Conservation (phyloP, 768 basidiomycete species). For the Boletus subcaerulescens region DNA sequence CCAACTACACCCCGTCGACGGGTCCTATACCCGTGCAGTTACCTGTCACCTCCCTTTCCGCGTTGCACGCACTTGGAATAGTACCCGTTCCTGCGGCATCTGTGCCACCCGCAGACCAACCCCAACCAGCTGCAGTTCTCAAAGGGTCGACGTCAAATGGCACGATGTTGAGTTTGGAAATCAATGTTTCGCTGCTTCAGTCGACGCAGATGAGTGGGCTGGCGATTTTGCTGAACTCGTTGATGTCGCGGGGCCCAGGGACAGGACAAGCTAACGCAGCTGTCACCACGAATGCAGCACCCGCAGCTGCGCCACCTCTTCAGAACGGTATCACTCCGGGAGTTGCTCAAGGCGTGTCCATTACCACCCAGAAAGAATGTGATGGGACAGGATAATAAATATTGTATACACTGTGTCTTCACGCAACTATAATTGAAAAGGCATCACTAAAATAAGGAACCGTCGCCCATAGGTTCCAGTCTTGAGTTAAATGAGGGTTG, state of each 20-base stretch:
- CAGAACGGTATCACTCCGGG: conserved; percentile 16
- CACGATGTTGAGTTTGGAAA: conserved; percentile 69
- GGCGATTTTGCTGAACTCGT: conserved; percentile 65
- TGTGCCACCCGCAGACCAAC: conserved; percentile 50
- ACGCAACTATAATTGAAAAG: too few relatives aligned
- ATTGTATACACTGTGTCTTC: neutral
- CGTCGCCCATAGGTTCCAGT: too few relatives aligned
- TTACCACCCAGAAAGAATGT: conserved; percentile 17
- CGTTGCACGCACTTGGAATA: conserved; percentile 71
- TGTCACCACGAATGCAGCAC: conserved; percentile 5
- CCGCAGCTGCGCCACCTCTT: conserved; percentile 11
- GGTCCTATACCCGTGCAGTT: conserved; percentile 62
- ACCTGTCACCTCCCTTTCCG: conserved; percentile 54
- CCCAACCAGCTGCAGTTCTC: conserved; percentile 74
- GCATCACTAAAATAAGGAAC: too few relatives aligned
- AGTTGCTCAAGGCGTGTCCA: neutral
- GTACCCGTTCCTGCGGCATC: conserved; percentile 61
- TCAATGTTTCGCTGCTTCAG: conserved; percentile 73
- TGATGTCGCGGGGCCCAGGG: conserved; percentile 50
- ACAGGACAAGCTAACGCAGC: conserved; percentile 20
- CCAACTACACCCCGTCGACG: conserved; percentile 32
- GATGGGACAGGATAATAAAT: conserved; percentile 25
- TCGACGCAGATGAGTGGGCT: conserved; percentile 75
- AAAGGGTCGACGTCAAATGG: conserved; percentile 71
- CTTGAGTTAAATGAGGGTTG: too few relatives aligned